Evolutionary conservation across 441 rosid species (phyloP).

Genomic region (Populus hybrid): DNA sequence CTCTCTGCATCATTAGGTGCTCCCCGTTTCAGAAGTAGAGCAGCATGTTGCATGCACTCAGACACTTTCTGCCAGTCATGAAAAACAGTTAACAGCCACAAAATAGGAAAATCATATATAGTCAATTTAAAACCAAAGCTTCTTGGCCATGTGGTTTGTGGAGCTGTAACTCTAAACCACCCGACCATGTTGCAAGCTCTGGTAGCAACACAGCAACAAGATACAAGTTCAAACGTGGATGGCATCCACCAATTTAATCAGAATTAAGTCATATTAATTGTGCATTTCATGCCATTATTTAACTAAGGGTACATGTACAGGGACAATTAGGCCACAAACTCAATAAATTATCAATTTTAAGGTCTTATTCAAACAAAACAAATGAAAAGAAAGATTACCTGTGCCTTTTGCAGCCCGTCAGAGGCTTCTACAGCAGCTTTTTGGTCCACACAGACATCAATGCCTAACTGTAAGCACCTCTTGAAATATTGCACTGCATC

Average conservation of each 20-base stretch:
- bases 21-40: constrained; percentile 48
- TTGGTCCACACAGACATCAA: constrained; percentile 68
- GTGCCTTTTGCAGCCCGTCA: constrained; percentile 86
- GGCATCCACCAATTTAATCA: neutral
- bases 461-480: constrained; percentile 76
- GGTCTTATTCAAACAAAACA: neutral
- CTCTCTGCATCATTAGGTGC: constrained; percentile 45
- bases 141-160: neutral
- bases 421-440: constrained; percentile 87
- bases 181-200: neutral
- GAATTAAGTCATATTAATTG: neutral
- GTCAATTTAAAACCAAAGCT: neutral
- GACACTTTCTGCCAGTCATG: constrained; percentile 69
- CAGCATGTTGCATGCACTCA: constrained; percentile 52
- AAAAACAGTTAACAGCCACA: constrained; percentile 27
- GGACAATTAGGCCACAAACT: neutral
- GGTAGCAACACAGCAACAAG: neutral
- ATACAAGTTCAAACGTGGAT: neutral
- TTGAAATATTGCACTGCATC: constrained; percentile 68
- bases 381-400: constrained; percentile 44
- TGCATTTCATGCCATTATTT: neutral
- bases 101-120: neutral
- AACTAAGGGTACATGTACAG: neutral
- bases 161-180: neutral
- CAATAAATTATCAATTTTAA: neutral